phyloP scores from a whole-genome alignment of 2,329 filamentous ascomycete species.

The Samsoniella hepiali region DNA sequence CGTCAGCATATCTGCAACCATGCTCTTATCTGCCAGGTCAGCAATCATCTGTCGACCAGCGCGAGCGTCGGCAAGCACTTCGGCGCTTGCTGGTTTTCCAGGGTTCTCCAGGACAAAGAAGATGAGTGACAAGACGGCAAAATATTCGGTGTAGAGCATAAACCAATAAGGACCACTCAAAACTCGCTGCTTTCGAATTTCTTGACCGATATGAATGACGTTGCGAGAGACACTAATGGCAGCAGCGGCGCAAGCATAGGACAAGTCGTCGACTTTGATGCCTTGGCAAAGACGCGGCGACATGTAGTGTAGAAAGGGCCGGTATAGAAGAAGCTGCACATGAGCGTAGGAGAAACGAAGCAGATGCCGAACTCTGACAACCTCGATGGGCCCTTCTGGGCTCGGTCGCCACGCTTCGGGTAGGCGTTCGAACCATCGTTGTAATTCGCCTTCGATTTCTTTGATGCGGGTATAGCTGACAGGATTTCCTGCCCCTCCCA shows the following conservation, averaged over 20 bases:
- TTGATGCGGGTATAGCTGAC: conserved; percentile 63
- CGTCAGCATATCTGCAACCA: conserved; percentile 85
- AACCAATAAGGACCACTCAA: conserved; percentile 87
- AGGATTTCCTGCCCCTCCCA: conserved; percentile 51
- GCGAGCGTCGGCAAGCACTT: conserved; percentile 80
- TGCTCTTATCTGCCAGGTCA: conserved; percentile 74
- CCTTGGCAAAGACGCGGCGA: conserved; percentile 59
- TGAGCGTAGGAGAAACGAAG: conserved; percentile 78
- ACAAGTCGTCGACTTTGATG: conserved; percentile 66
- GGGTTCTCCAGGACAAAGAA: conserved; percentile 81
- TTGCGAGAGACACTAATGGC: conserved; percentile 64
- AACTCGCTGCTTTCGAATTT: conserved; percentile 71
- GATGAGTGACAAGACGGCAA: conserved; percentile 73
- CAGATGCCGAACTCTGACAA: conserved; percentile 69
- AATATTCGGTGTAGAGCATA: conserved; percentile 79
- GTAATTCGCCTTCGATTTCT: conserved; percentile 61
- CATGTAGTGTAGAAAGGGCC: conserved; percentile 80
- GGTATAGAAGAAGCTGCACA: conserved; percentile 77
- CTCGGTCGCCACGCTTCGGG: conserved; percentile 77
- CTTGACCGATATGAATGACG: conserved; percentile 74
- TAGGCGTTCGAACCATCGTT: conserved; percentile 62
- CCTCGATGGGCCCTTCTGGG: conserved; percentile 68
- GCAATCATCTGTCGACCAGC: conserved; percentile 81
- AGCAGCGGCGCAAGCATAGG: conserved; percentile 68
- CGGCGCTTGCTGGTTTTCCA: conserved; percentile 67